Conservation (phyloP, 345 rosid species). For the Theobroma cacao region DNA sequence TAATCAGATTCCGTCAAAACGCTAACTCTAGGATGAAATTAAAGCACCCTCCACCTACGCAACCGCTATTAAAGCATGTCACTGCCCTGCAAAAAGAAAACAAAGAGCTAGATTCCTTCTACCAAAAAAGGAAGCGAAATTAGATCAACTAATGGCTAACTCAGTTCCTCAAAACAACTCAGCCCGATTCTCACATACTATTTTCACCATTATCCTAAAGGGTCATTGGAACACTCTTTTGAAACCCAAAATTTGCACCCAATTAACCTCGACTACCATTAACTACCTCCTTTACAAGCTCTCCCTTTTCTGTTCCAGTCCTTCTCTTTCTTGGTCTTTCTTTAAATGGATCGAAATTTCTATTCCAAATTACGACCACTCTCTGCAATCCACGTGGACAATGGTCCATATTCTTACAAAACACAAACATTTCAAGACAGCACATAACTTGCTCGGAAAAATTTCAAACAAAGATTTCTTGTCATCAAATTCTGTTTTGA, state of each 20-base stretch:
- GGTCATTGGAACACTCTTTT: conserved; percentile 64
- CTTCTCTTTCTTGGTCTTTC: conserved; percentile 58
- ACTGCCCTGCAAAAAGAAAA: not conserved
- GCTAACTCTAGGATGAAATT: too few relatives aligned
- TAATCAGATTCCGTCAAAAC: too few relatives aligned
- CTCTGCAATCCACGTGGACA: conserved; percentile 72
- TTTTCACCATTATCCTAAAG: conserved; percentile 49
- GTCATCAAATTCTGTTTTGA: conserved; percentile 69
- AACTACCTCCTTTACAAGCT: conserved; percentile 55
- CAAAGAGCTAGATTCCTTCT: not conserved
- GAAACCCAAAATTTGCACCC: conserved; percentile 32
- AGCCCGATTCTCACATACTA: conserved; percentile 40
- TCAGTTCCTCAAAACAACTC: conserved; percentile 21
- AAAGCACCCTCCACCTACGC: too few relatives aligned
- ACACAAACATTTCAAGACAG: conserved; percentile 63
- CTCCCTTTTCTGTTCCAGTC: conserved; percentile 28
- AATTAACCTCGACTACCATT: conserved; percentile 40
- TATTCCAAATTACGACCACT: conserved; percentile 47
- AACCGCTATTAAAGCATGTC: not conserved
- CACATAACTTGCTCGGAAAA: conserved; percentile 80
- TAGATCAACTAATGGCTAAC: conserved; percentile 8
- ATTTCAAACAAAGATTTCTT: conserved; percentile 64
- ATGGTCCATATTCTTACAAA: conserved; percentile 70
- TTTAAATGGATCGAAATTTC: conserved; percentile 50
- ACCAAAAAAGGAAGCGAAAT: not conserved